Percentiles rank a stretch among this genome's conserved stretches.
Conservation (phyloP, 208 protist genomes). For the Trypanosoma platydactyli region DNA sequence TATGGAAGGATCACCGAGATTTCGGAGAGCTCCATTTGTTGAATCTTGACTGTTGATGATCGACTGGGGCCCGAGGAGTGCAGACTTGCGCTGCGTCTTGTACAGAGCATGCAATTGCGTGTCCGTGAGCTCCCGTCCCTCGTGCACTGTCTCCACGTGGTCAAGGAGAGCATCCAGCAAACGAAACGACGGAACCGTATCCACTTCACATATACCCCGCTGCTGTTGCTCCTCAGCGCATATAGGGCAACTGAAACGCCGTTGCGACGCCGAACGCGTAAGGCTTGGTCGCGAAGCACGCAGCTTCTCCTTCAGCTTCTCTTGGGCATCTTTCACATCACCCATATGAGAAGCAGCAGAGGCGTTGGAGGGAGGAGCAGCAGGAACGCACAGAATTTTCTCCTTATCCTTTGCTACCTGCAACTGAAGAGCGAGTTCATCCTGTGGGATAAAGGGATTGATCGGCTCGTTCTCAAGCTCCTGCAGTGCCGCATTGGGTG, state of each 20-base stretch:
- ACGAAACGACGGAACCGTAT: conserved; percentile 39
- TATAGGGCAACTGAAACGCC: conserved; percentile 28
- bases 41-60: neutral
- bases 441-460: conserved; percentile 71
- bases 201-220: neutral
- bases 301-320: conserved; percentile 20
- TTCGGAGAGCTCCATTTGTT: conserved; percentile 9
- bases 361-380: neutral
- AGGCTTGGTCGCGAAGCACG: conserved; percentile 27
- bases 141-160: conserved; percentile 54
- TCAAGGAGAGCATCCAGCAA: conserved; percentile 62
- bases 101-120: conserved; percentile 42
- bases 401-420: conserved; percentile 14
- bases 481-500: conserved; percentile 50
- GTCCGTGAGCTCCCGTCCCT: conserved; percentile 32
- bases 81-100: conserved; percentile 17
- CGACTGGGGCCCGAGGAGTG: conserved; percentile 18
- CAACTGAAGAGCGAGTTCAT: conserved; percentile 32
- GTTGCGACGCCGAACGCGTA: conserved; percentile 14
- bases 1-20: neutral
- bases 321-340: neutral
- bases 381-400: neutral
- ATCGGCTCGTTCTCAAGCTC: conserved; percentile 74
- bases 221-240: conserved; percentile 1
- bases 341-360: neutral